Conservation (phyloP, 305 asterid species). For the Petunia hybrid region DNA sequence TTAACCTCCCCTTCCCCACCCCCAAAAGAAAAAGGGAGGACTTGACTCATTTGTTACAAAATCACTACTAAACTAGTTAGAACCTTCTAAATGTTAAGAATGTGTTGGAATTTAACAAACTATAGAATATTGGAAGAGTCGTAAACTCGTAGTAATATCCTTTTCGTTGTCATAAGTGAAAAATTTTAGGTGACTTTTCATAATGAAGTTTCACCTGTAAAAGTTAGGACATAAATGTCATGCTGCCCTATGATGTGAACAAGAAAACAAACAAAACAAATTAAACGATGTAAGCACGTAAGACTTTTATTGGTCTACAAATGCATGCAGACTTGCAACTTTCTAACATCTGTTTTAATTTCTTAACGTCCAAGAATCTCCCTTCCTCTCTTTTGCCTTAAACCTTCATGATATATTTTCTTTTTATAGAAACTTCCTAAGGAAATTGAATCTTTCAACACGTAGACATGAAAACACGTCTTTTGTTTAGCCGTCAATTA, state of each 20-base stretch:
- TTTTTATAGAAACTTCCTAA: conserved; percentile 38
- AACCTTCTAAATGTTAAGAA: too few relatives aligned
- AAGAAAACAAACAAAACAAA: not conserved
- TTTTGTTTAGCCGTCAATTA: not conserved
- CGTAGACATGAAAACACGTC: conserved; percentile 44
- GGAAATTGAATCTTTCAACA: conserved; percentile 34
- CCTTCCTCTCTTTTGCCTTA: not conserved
- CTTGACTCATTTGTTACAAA: too few relatives aligned
- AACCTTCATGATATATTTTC: not conserved
- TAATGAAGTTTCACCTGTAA: not conserved
- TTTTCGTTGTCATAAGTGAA: too few relatives aligned
- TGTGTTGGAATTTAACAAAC: too few relatives aligned
- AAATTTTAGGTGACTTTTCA: not conserved
- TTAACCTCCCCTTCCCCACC: too few relatives aligned
- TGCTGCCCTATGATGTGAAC: not conserved
- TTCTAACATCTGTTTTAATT: not conserved
- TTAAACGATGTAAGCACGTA: not conserved
- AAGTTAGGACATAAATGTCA: not conserved
- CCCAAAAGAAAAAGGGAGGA: too few relatives aligned
- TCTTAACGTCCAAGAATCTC: not conserved
- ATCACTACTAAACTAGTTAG: too few relatives aligned
- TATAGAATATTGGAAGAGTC: too few relatives aligned
- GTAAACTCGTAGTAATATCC: too few relatives aligned
- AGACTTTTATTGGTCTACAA: not conserved
- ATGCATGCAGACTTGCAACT: not conserved